Percentiles rank a stretch among this genome's conserved stretches.
Conservation (phyloP, 2,329 filamentous ascomycete species). For the Hypocrella siamensis region DNA sequence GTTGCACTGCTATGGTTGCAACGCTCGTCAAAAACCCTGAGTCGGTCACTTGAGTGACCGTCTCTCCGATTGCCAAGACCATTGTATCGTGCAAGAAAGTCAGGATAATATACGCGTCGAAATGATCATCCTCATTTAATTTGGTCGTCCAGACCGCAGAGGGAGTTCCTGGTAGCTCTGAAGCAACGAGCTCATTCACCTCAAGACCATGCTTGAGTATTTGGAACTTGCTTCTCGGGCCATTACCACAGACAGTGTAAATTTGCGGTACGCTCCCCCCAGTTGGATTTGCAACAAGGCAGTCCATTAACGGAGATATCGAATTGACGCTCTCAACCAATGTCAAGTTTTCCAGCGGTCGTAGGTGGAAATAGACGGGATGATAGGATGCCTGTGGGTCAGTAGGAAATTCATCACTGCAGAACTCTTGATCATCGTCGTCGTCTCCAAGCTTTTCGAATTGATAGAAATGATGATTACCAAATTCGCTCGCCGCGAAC, state of each 20-base stretch:
- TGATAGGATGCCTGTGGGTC: conserved; percentile 58
- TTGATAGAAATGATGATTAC: conserved; percentile 90
- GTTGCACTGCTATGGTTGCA: conserved; percentile 80
- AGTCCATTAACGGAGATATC: conserved; percentile 82
- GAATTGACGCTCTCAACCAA: conserved; percentile 74
- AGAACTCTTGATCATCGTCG: conserved; percentile 75
- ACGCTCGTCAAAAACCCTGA: conserved; percentile 83
- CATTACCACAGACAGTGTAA: conserved; percentile 79
- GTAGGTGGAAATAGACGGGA: conserved; percentile 73
- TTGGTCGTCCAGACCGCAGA: conserved; percentile 94
- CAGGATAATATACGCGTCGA: conserved; percentile 85
- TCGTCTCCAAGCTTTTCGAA: conserved; percentile 96
- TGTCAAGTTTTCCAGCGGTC: conserved; percentile 65
- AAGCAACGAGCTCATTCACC: conserved; percentile 91
- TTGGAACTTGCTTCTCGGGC: conserved; percentile 77
- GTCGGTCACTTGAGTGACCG: conserved; percentile 87
- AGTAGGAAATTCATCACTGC: conserved; percentile 65
- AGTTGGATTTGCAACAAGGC: conserved; percentile 79
- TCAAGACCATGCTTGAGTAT: conserved; percentile 86
- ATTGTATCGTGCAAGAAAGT: conserved; percentile 82
- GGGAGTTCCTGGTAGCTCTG: conserved; percentile 74
- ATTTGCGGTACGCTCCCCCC: conserved; percentile 94
- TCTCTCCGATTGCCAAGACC: conserved; percentile 89
- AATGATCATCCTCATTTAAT: conserved; percentile 63
- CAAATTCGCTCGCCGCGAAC: conserved; percentile 81